phyloP scores from a whole-genome alignment of 495 filamentous ascomycete genomes.

The Glonium stellatum region DNA sequence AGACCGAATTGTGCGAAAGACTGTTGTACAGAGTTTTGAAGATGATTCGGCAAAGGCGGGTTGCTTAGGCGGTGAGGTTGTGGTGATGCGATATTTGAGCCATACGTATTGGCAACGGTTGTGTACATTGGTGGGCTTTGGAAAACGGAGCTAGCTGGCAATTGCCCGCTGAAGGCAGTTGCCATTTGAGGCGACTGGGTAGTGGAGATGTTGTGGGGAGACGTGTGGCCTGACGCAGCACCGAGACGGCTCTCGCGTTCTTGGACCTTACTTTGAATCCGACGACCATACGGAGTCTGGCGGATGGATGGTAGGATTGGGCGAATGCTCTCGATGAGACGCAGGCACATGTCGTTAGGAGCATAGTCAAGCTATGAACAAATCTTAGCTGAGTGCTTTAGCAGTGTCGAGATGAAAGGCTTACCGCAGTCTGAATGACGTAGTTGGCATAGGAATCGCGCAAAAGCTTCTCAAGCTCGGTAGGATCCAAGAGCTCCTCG shows the following conservation, averaged over 20 bases:
- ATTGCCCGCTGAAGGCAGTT: conserved; percentile 15
- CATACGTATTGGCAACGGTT: conserved; percentile 20
- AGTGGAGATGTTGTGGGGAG: conserved; percentile 20
- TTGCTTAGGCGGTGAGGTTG: conserved; percentile 30
- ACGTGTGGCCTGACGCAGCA: conserved; percentile 20
- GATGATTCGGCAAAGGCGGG: conserved; percentile 26
- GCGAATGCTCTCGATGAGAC: conserved; percentile 72
- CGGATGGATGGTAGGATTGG: conserved; percentile 76
- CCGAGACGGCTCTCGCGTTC: conserved; percentile 32
- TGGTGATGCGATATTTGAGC: conserved; percentile 24
- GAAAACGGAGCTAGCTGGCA: conserved; percentile 13
- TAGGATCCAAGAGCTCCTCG: conserved; percentile 65
- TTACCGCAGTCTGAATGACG: conserved; percentile 80
- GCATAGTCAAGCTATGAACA: conserved; percentile 19
- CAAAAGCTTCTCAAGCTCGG: conserved; percentile 77
- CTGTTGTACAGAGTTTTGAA: conserved; percentile 29
- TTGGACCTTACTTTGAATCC: conserved; percentile 78
- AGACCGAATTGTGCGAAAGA: conserved; percentile 1
- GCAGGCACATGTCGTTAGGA: conserved; percentile 16
- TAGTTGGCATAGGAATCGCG: conserved; percentile 94
- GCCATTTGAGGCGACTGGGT: conserved; percentile 20
- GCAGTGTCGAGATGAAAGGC: too few relatives aligned
- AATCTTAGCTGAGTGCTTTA: too few relatives aligned
- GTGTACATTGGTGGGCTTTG: conserved; percentile 23
- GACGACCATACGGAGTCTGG: conserved; percentile 84